These are phyloP conservation scores for Pseudogymnoascus sp. DNA, from an alignment of 2,329 filamentous ascomycete genomes.

Conservation along the genomic window DNA sequence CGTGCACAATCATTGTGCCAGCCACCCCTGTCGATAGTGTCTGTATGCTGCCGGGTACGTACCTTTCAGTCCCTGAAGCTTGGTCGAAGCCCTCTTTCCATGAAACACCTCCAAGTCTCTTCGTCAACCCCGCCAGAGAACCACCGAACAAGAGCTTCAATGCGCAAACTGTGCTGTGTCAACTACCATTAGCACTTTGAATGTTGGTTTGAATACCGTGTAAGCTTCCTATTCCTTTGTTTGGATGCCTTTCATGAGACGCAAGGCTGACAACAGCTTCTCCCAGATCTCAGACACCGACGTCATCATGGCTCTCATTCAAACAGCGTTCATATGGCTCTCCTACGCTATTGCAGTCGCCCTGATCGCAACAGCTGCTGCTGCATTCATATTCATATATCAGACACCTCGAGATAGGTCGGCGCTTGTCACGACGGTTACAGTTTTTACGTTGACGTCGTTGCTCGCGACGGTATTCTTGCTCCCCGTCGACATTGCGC, in stretches of 20 bases:
- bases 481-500: slow-evolving; percentile 88
- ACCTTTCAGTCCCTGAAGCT: slow-evolving; percentile 5
- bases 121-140: background rate
- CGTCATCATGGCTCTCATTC: slow-evolving; percentile 50
- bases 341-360: slow-evolving; percentile 78
- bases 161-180: background rate
- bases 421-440: slow-evolving; percentile 70
- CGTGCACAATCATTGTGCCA: background rate
- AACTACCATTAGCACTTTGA: background rate
- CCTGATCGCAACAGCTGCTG: slow-evolving; percentile 67
- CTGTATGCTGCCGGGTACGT: background rate
- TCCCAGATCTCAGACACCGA: slow-evolving; percentile 4
- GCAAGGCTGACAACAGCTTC: background rate
- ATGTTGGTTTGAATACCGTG: slow-evolving; percentile 1
- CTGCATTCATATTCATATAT: slow-evolving; percentile 85
- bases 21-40: background rate
- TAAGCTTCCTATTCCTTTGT: background rate
- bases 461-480: slow-evolving; percentile 88
- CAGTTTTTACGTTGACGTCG: slow-evolving; percentile 77
- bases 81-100: background rate
- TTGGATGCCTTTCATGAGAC: background rate
- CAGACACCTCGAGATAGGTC: slow-evolving; percentile 84
- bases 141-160: background rate
- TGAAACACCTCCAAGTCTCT: background rate
- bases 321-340: slow-evolving; percentile 89